Base-by-base conservation (phyloP, 2,329 filamentous ascomycete species). In the Aspergillus texensis region DNA sequence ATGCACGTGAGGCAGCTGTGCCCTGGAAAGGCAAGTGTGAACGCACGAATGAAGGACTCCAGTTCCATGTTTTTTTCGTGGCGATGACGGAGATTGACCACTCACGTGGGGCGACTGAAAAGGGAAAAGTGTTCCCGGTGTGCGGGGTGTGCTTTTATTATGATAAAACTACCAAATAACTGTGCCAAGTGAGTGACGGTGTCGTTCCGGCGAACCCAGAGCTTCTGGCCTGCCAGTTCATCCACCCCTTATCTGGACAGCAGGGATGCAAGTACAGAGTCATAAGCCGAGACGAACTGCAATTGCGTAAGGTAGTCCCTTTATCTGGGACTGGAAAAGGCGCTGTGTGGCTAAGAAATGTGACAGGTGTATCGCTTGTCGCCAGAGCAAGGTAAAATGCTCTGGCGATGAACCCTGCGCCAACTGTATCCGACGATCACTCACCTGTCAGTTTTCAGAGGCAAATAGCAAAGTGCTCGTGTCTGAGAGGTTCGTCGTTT, bases 301-400 rank as follows among this genome's bases (percentile, higher is more conserved):
- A n/a, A 41, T 41, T 41, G 39, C 39, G 39, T 41, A 41, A 41
- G 39, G 19, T 10, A 41, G 16, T 41, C 39, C 39, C 14, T 5
- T 39, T 0, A 5, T 16, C 36, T 8, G 14, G 14, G 19, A 19
- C 16, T 9, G 19, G 39, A 41, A 41, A 41, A 19, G 6, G 16
- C 9, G 8, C 39, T 19, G 19, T 41, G 8, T 41, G 8, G n/a
- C 39, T 41, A 19, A 41, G 39, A 0, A 41, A 9, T 19, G 8
- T 41, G 39, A 2, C 50, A 71, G 70, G 48, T 72, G 70, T 57
- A 63, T 63, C 34, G 63, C 69, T 52, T 82, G 80, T 61, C 77
- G 80, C 12, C 71, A 74, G 56, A 78, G 78, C 63, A 81, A 82
- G 67, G 80, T 81, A 60, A 78, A 77, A 67, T 81, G 79, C 70